Base-by-base conservation (phyloP, 371 early-diverging fungal genomes). In the Mycotypha africana region DNA sequence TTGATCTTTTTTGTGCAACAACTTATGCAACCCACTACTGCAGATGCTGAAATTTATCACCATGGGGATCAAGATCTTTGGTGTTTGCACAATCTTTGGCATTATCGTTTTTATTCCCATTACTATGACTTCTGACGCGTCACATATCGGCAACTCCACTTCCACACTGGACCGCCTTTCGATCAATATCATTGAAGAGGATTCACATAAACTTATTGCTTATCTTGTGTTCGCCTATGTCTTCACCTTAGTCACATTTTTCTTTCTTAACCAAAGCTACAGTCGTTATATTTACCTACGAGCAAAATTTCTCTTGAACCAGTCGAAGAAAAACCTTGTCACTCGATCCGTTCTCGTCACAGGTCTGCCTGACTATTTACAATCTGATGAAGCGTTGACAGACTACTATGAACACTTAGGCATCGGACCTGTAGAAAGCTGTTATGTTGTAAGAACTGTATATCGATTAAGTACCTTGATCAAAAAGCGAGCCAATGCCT, bases 271-370 rank as follows among this genome's bases (percentile, higher is more conserved):
- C 38, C 58, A 62, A 17, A 74, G 67, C 11, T 83, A 74, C 42
- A 63, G 66, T 20, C 53, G 59, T 8, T 81, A 71, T 45, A 48
- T 78, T 25, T 40, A 44, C 11, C 45, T 78, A 20, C 71, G 79
- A 2, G 64, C 79, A 38, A 52, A 51, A 10, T 81, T 69, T 38
- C 45, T 78, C 16, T 26, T 79, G 10, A 59, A 58, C 5, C 65
- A 61, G 14, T 60, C 70, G 3, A 58, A 64, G 7, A 53, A 11
- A 28, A 14, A 67, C 1, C 37, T 78, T 25, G 49, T 63, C 10
- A 56, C 69, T 21, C 68, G 81, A 8, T 67, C 77, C 6, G 68
- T 83, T 14, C 67, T 81, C 53, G 78, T 83, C 2, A 74, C 78
- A 0, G 78, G 74, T 1, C 53, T 82, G 16, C 83, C 83, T 10